These are phyloP conservation scores for Fusarium mangiferae DNA, from an alignment of 2,329 filamentous ascomycete genomes.

Conservation along the genomic window DNA sequence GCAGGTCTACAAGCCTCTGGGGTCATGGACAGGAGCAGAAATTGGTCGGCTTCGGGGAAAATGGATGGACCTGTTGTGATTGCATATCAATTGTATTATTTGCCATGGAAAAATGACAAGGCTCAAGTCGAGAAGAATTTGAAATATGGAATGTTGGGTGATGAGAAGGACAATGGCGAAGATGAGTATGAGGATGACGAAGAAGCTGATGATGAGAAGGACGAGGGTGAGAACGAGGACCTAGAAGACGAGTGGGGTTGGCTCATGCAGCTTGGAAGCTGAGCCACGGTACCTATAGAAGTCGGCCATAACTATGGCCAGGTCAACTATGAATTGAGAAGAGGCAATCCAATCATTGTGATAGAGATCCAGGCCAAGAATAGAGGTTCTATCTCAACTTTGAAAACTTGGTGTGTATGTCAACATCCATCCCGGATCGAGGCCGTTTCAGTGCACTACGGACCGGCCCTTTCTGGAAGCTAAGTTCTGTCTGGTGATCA, in stretches of 20 bases:
- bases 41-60: not conserved
- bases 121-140: not conserved
- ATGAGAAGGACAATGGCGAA: not conserved
- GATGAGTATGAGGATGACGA: not conserved
- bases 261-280: not conserved
- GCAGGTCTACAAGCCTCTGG: too few relatives aligned
- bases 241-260: not conserved
- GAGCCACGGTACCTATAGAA: fast-evolving
- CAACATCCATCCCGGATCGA: not conserved
- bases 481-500: not conserved
- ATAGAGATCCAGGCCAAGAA: too few relatives aligned
- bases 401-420: too few relatives aligned
- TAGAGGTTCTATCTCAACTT: too few relatives aligned
- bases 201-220: not conserved
- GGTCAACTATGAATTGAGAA: fast-evolving
- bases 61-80: not conserved
- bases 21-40: too few relatives aligned
- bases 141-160: not conserved
- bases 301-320: too few relatives aligned
- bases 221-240: not conserved
- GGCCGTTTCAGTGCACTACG: fast-evolving
- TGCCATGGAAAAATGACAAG: not conserved
- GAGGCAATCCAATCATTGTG: too few relatives aligned
- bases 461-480: not conserved
- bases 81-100: not conserved